Conservation (phyloP, 345 rosid genomes). For the Melastoma malabathricum region DNA sequence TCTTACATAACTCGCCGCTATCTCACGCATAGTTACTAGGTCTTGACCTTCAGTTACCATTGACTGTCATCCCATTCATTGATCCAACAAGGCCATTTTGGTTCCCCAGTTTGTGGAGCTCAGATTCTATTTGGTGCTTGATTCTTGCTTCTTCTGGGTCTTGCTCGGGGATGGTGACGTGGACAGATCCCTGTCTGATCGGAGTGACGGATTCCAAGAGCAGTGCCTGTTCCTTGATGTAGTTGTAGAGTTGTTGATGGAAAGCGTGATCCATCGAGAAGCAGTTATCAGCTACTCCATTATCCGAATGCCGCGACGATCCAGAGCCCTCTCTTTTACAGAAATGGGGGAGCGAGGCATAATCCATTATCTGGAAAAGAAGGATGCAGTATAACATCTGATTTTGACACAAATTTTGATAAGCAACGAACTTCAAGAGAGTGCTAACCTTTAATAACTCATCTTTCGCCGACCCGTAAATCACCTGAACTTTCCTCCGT, state of each 20-base stretch:
- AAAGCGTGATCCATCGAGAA: conserved; percentile 74
- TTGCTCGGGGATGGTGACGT: conserved; percentile 57
- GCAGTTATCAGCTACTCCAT: conserved; percentile 43
- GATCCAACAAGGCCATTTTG: conserved; percentile 22
- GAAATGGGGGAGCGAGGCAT: conserved; percentile 85
- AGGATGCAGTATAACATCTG: background rate
- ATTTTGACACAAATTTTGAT: background rate
- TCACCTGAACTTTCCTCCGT: conserved; percentile 73
- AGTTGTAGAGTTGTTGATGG: conserved; percentile 76
- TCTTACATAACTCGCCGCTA: too few species aligned
- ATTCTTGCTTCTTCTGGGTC: conserved; percentile 41
- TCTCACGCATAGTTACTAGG: conserved; percentile 8
- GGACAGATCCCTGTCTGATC: conserved; percentile 67
- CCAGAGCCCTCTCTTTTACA: conserved; percentile 68
- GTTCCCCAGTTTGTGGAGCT: conserved; percentile 51
- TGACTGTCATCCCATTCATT: conserved; percentile 23
- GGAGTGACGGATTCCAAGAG: conserved; percentile 21
- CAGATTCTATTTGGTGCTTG: conserved; percentile 48
- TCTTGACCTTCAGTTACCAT: conserved; percentile 13
- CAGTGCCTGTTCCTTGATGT: conserved; percentile 43
- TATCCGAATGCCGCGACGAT: conserved; percentile 38
- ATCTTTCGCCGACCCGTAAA: conserved; percentile 68
- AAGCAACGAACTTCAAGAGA: background rate
- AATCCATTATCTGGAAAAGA: conserved; percentile 70
- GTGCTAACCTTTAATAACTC: conserved; percentile 69